A percentile compares a stretch with the other conserved stretches of the same genome.
phyloP scores from a whole-genome alignment of 176 grass and related monocot species.

The Aegilops umbellulata region DNA sequence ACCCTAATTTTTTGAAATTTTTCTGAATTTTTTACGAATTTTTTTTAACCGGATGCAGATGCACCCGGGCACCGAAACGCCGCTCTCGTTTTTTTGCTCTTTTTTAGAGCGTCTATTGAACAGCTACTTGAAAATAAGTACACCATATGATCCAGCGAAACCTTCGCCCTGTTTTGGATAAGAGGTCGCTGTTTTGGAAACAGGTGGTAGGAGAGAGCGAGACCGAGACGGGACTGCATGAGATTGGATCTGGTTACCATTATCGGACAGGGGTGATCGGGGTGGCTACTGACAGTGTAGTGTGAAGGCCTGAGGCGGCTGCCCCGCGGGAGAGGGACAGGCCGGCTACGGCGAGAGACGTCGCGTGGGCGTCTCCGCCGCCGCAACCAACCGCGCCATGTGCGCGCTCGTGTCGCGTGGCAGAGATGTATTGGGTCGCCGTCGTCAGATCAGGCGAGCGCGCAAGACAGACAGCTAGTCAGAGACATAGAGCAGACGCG shows the following conservation, averaged over 20 bases:
- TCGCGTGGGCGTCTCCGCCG: background rate
- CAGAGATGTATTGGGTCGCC: background rate
- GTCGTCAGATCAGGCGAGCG: background rate
- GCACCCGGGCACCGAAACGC: no score
- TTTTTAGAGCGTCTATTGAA: no score
- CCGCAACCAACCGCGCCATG: background rate
- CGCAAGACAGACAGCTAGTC: background rate
- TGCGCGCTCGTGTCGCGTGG: background rate
- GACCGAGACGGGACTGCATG: background rate
- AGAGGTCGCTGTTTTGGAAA: no score
- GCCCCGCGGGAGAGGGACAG: background rate
- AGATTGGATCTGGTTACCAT: background rate
- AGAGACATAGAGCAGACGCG: background rate
- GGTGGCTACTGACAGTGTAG: background rate
- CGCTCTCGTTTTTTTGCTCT: no score
- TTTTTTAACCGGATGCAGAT: no score
- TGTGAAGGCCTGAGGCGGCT: background rate
- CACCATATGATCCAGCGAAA: no score
- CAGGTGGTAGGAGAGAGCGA: background rate
- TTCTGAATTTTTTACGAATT: no score
- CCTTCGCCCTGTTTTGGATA: no score
- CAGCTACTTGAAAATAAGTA: no score
- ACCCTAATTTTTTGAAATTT: no score
- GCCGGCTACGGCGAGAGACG: background rate
- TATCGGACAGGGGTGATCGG: background rate